phyloP scores from a whole-genome alignment of 306 rosid species.

The Trifolium dubium region DNA sequence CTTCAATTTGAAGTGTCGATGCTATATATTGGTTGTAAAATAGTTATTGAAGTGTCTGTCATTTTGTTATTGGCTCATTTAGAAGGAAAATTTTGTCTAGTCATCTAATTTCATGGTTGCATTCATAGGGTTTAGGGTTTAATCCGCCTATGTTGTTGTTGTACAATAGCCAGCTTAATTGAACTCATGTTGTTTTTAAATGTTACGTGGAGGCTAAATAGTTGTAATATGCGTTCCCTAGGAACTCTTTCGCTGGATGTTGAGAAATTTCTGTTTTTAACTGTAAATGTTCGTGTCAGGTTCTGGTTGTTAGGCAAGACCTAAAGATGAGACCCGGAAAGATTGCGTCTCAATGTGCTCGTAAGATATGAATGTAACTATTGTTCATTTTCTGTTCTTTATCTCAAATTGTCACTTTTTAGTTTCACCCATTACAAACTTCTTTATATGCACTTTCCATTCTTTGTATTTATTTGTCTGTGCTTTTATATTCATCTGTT shows the following conservation, averaged over 20 bases:
- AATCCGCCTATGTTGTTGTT: not conserved
- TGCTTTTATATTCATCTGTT: slow-evolving; percentile 30
- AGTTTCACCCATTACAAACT: not conserved
- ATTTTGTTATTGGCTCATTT: slow-evolving; percentile 25
- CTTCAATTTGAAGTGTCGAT: no score
- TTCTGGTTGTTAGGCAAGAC: slow-evolving; percentile 86
- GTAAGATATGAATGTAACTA: slow-evolving; percentile 56
- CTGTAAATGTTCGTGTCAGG: slow-evolving; percentile 53
- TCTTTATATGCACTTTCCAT: slow-evolving; percentile 24
- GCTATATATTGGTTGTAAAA: no score
- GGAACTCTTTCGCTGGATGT: slow-evolving; percentile 13
- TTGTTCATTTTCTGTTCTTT: slow-evolving; percentile 16
- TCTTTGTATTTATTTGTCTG: slow-evolving; percentile 12
- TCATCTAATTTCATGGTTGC: no score
- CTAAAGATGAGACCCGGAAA: slow-evolving; percentile 91
- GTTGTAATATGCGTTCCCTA: slow-evolving; percentile 17
- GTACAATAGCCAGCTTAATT: slow-evolving; percentile 22
- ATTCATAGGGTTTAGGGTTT: not conserved
- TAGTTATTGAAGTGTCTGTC: no score
- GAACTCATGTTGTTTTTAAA: slow-evolving; percentile 30
- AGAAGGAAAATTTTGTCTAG: slow-evolving; percentile 7
- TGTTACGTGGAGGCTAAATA: slow-evolving; percentile 15
- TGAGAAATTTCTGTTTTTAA: slow-evolving; percentile 39
- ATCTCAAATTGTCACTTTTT: slow-evolving; percentile 10
- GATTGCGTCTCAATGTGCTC: slow-evolving; percentile 98